These are phyloP conservation scores for Syzygium aqueum DNA, from an alignment of 345 rosid genomes.

Conservation along the genomic window DNA sequence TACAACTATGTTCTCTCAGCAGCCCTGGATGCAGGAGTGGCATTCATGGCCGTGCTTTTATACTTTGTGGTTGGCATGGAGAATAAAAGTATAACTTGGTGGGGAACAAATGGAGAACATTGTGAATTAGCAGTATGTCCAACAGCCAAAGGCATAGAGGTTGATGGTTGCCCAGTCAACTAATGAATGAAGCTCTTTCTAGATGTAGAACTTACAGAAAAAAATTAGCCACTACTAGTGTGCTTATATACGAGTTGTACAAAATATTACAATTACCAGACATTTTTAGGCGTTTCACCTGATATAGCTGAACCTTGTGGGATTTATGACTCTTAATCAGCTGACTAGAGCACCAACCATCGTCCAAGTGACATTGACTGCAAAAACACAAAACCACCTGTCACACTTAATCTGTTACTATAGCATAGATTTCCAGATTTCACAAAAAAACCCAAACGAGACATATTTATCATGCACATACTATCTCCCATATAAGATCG, in stretches of 20 bases:
- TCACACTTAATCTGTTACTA: not conserved
- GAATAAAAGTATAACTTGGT: conserved; percentile 45
- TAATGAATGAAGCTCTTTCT: conserved; percentile 5
- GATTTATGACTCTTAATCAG: not conserved
- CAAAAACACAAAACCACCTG: not conserved
- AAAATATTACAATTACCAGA: not conserved
- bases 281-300: not conserved
- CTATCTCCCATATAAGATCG: not conserved
- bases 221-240: not conserved
- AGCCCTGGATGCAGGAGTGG: conserved; percentile 79
- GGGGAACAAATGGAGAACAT: conserved; percentile 77
- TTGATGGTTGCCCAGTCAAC: conserved; percentile 53
- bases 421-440: not conserved
- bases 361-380: not conserved
- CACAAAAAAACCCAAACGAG: not conserved
- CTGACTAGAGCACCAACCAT: not conserved
- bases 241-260: not conserved
- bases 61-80: conserved; percentile 62
- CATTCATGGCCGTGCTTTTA: conserved; percentile 72
- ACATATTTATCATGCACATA: not conserved
- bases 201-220: not conserved
- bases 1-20: conserved; percentile 82
- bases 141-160: conserved; percentile 54
- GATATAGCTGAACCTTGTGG: not conserved
- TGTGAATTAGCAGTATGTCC: conserved; percentile 77